Base-by-base conservation (phyloP, 331 rosid species). In the Quercus phellos region DNA sequence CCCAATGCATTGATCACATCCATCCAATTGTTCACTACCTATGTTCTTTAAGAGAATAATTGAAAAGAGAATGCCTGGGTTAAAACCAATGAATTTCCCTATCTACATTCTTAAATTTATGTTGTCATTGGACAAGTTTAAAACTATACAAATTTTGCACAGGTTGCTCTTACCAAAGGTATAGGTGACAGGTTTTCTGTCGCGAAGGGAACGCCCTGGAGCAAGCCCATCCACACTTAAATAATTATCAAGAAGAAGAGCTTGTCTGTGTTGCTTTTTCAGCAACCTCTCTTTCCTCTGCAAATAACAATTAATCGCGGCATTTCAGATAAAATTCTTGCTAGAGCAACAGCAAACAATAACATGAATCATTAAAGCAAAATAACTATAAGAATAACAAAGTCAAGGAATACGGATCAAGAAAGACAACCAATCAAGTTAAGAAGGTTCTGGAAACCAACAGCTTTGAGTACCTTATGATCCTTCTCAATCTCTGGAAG, bases 191-290 rank as follows among this genome's bases (percentile, higher is more conserved):
- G 92, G 98, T 75, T 93, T 96, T 84, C 99, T 87, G 80, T 89
- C 98, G 74, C 99, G 99, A 54, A 96, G 99, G 69, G 99, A 89
- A 78, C 99, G 99, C 73, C 99, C 99, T 13, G 97, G 91, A 82
- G 77, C 94, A 84, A 91, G 90, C 71, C 92, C 99, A 43, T 96
- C 99, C 61, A 84, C 85, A 67, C 73, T 79, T 84, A 88, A 77
- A 80, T 81, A 93, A 84, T 81, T 93, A 87, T 96, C 98, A 79
- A 96, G 97, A 78, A 95, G 98, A 77, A 96, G 98, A 83, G 98
- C 97, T 87, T 96, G 88, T 77, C 97, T 93, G 64, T 96, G 97
- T 66, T 93, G 98, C 87, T 96, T 96, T 83, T 96, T 96, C 87
- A 96, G 89, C 89, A 91, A 73, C 87, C 77, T 89, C 85, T 96